These are phyloP conservation scores for Odontarrhena argentea DNA, from an alignment of 345 rosid species.

Conservation along the genomic window DNA sequence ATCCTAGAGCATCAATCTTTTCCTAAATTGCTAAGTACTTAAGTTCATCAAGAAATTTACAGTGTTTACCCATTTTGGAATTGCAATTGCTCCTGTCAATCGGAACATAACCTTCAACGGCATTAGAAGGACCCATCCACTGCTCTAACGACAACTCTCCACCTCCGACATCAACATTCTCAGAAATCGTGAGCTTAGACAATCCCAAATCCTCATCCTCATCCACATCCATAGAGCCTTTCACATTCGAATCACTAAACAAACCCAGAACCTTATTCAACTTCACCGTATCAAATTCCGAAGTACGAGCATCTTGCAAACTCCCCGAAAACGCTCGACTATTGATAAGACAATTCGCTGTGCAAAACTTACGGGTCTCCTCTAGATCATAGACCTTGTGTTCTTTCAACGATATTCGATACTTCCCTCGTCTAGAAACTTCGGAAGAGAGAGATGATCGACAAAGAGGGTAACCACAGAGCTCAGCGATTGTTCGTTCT, in stretches of 20 bases:
- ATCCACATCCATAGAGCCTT: constrained; percentile 1
- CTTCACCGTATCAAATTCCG: constrained; percentile 47
- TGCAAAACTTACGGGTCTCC: constrained; percentile 68
- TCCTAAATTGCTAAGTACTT: background rate
- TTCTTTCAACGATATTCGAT: constrained; percentile 68
- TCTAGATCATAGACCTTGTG: constrained; percentile 67
- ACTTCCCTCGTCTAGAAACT: constrained; percentile 57
- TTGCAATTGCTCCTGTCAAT: constrained; percentile 37
- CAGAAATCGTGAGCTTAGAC: constrained; percentile 56
- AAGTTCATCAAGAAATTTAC: constrained; percentile 32
- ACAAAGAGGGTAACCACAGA: constrained; percentile 84
- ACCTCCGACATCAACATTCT: constrained; percentile 45
- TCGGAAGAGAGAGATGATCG: constrained; percentile 49
- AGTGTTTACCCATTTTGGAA: constrained; percentile 37
- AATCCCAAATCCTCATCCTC: constrained; percentile 57
- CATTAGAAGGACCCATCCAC: constrained; percentile 72
- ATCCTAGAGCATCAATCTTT: background rate
- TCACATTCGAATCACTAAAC: constrained; percentile 39
- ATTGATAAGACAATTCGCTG: constrained; percentile 57
- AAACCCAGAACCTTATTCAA: constrained; percentile 52
- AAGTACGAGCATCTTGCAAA: constrained; percentile 61
- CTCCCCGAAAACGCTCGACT: constrained; percentile 57
- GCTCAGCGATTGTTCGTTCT: constrained; percentile 61
- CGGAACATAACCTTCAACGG: constrained; percentile 92
- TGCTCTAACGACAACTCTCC: constrained; percentile 48